These are phyloP conservation scores for Beta macrorhiza DNA, from an alignment of 179 eudicot genomes.

Conservation along the genomic window DNA sequence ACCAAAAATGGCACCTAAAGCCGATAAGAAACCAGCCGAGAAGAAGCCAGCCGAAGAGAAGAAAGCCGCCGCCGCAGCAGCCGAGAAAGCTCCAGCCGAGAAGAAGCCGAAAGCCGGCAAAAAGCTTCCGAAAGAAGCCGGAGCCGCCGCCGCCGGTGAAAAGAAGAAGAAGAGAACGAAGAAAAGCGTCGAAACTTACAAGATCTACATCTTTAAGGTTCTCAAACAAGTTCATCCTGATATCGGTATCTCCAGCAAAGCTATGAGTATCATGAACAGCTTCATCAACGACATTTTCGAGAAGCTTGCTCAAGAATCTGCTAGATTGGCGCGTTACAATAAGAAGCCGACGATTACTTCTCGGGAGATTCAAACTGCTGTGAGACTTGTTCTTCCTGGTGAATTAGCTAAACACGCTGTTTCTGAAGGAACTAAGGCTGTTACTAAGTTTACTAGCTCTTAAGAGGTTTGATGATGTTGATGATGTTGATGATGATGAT, in stretches of 20 bases:
- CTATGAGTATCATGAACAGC: constrained; percentile 74
- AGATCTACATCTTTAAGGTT: constrained; percentile 63
- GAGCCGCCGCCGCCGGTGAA: constrained; percentile 34
- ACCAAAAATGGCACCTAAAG: constrained; percentile 46
- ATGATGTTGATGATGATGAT: no score
- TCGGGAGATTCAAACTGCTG: constrained; percentile 70
- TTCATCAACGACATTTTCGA: constrained; percentile 67
- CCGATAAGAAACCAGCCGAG: constrained; percentile 56
- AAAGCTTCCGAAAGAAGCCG: constrained; percentile 54
- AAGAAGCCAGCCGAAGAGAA: constrained; percentile 57
- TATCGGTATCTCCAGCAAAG: constrained; percentile 63
- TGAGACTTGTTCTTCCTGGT: constrained; percentile 60
- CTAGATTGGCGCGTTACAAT: constrained; percentile 55
- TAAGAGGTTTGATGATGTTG: constrained; percentile 5
- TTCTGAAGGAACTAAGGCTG: constrained; percentile 64
- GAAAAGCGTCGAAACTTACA: constrained; percentile 60
- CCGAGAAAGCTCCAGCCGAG: constrained; percentile 53
- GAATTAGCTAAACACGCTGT: constrained; percentile 67
- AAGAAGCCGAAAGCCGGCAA: constrained; percentile 61
- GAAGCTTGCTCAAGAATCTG: constrained; percentile 63
- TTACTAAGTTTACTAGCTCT: constrained; percentile 56
- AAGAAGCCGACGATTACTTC: constrained; percentile 70
- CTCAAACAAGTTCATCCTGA: constrained; percentile 65
- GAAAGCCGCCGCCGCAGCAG: constrained; percentile 33
- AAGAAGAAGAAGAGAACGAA: constrained; percentile 53